A percentile compares a stretch with the other conserved stretches of the same genome.
Evolutionary conservation across 768 basidiomycete species (phyloP).

Genomic region (Rhodotorula diobovata): DNA sequence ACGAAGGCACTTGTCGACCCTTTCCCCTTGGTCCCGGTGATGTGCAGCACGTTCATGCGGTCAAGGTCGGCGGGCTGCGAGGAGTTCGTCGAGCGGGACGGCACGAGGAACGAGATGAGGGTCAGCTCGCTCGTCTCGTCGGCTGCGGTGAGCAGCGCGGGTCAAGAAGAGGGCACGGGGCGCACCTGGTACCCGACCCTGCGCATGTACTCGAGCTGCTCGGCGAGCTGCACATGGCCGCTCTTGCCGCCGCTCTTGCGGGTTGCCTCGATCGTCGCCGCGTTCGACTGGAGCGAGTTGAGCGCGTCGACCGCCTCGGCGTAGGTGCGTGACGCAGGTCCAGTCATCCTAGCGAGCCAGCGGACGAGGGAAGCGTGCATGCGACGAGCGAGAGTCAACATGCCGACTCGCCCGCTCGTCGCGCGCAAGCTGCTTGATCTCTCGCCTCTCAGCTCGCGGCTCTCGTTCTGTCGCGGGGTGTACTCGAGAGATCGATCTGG

Average conservation of each 20-base stretch:
- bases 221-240: conserved; percentile 64
- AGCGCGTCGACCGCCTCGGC: conserved; percentile 50
- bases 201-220: conserved; percentile 83
- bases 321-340: conserved; percentile 2
- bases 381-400: neutral
- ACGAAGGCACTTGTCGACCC: conserved; percentile 93
- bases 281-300: conserved; percentile 69
- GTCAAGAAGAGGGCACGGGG: neutral
- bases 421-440: neutral
- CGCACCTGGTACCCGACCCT: conserved; percentile 81
- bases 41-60: conserved; percentile 82
- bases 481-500: too few species aligned
- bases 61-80: conserved; percentile 75
- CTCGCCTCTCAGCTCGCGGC: too few species aligned
- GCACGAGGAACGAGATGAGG: neutral
- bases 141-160: neutral
- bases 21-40: conserved; percentile 97
- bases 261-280: conserved; percentile 78
- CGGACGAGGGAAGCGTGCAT: neutral
- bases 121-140: neutral
- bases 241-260: conserved; percentile 66
- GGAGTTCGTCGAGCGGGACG: conserved; percentile 35
- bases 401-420: neutral
- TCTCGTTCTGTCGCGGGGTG: too few species aligned
- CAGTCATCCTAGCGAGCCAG: neutral